Evolutionary conservation across 1,284 basidiomycete genomes (phyloP).

Genomic region (Puccinia triticina): DNA sequence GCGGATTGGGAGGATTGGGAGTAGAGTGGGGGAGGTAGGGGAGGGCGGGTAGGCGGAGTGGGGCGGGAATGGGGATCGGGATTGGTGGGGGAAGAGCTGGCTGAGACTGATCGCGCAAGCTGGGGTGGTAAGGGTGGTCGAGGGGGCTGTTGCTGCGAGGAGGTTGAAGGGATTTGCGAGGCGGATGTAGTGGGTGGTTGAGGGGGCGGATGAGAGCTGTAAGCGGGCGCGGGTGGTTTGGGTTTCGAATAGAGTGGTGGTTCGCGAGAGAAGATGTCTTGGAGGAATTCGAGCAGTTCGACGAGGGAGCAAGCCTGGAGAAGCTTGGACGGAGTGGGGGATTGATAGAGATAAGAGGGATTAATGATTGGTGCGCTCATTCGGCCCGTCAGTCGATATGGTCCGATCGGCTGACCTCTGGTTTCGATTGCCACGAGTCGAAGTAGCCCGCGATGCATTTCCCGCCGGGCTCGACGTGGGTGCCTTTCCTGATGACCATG

Average conservation of each 20-base stretch:
- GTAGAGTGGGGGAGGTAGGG: slow-evolving; percentile 30
- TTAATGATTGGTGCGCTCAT: no score
- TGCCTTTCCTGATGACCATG: slow-evolving; percentile 82
- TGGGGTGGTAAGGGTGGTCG: slow-evolving; percentile 35
- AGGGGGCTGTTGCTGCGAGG: slow-evolving; percentile 19
- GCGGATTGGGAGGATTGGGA: slow-evolving; percentile 57
- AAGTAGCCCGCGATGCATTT: slow-evolving; percentile 72
- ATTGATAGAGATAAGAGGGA: no score
- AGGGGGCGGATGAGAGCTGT: slow-evolving; percentile 49
- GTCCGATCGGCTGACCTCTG: slow-evolving; percentile 69
- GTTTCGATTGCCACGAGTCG: slow-evolving; percentile 76
- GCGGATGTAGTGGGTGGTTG: slow-evolving; percentile 39
- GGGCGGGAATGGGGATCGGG: neutral
- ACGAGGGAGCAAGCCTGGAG: slow-evolving; percentile 71
- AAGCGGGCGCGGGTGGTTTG: slow-evolving; percentile 49
- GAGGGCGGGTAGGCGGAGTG: slow-evolving; percentile 28
- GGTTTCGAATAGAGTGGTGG: slow-evolving; percentile 92
- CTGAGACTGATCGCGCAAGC: neutral
- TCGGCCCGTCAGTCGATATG: neutral
- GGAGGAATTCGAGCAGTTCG: slow-evolving; percentile 72
- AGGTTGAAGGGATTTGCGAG: slow-evolving; percentile 12
- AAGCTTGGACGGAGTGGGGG: slow-evolving; percentile 7
- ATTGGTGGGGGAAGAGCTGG: slow-evolving; percentile 27
- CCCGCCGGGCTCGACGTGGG: slow-evolving; percentile 81
- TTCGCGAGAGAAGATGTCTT: slow-evolving; percentile 76